Base-by-base conservation (phyloP, 2,329 filamentous ascomycete species). In the Ceratocystis eucalypticola region DNA sequence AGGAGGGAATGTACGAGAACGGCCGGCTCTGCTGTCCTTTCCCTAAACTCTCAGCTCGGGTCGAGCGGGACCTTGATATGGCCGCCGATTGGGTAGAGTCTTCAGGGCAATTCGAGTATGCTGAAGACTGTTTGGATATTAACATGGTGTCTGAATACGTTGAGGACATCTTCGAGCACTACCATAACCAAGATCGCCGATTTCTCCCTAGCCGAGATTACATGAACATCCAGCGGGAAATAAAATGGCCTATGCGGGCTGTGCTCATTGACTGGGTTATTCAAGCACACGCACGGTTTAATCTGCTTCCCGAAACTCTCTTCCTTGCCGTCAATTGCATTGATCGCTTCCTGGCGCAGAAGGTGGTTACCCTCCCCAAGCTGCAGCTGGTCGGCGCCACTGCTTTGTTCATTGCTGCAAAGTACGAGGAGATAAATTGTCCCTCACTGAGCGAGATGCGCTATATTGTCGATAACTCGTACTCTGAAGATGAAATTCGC, bases 341-440 rank as follows among this genome's bases (percentile, higher is more conserved):
- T 69, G 94, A 99, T 75, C 90, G 94, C 30, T 99, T 99, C 76
- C 84, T 99, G 25, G 94, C 92, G 0, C 85, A 84, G 79, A 99
- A 99, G 80, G 86, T 96, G 46, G 92, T 99, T 44, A 97, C 94
- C 1, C 83, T 97, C 15, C 89, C 88, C 69, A 97, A 97, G 78
- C 82, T 99, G 59, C 94, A 99, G 78, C 84, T 99, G 17, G 94
- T 97, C 64, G 94, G 94, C 61, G 93, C 94, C 25, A 97, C 94
- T 3, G 94, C 94, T 30, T 88, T 99, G 70, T 92, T 97, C 72
- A 87, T 99, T 68, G 94, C 94, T 12, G 89, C 94, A 71, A 99
- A 99, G 77, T 99, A 96, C 74, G 94, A 99, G 76, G 94, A 99
- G 78, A 96, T 99, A 79, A 96, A 96, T 76, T 96, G 92, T 75